A percentile compares a stretch with the other conserved stretches of the same genome.
Evolutionary conservation across 179 eudicot genomes (phyloP).

Genomic region (Patellifolia procumbens): DNA sequence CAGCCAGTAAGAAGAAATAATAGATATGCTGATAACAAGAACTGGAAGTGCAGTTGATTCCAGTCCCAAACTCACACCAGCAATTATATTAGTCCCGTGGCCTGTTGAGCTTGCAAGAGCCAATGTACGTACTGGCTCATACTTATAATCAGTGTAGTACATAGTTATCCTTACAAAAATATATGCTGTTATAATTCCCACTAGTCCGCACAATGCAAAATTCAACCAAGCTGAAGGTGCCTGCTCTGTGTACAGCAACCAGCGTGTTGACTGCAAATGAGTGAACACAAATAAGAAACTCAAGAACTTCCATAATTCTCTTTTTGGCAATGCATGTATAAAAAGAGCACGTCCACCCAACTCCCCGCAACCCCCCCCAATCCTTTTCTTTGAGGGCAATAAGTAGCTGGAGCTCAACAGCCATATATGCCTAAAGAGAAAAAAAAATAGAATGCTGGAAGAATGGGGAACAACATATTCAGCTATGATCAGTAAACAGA

Average conservation of each 20-base stretch:
- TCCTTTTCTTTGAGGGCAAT: not conserved
- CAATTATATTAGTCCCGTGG: slow-evolving; percentile 98
- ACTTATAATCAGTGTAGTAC: slow-evolving; percentile 95
- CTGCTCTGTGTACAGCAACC: slow-evolving; percentile 97
- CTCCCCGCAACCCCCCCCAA: not conserved
- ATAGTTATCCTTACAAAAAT: slow-evolving; percentile 85
- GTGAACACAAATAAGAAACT: slow-evolving; percentile 9
- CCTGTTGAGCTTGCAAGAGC: slow-evolving; percentile 95
- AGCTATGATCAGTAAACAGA: slow-evolving; percentile 7
- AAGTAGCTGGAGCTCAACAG: not conserved
- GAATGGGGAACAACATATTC: not conserved
- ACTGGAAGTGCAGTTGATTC: slow-evolving; percentile 99
- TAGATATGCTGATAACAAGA: slow-evolving; percentile 83
- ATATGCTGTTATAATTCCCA: slow-evolving; percentile 92
- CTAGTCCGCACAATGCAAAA: slow-evolving; percentile 90
- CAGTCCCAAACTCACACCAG: slow-evolving; percentile 95
- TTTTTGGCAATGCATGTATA: not conserved
- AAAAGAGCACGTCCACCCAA: slow-evolving; percentile 4
- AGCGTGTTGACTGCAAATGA: slow-evolving; percentile 82
- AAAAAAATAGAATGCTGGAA: not conserved
- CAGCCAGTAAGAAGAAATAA: slow-evolving; percentile 91
- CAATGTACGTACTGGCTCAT: slow-evolving; percentile 92
- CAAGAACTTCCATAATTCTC: not conserved
- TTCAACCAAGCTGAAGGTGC: slow-evolving; percentile 99
- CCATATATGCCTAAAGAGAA: not conserved